Percentiles rank a stretch among this genome's conserved stretches.
These are phyloP conservation scores for Symbiotaphrina buchneri DNA, from an alignment of 495 filamentous ascomycete species.

Conservation along the genomic window DNA sequence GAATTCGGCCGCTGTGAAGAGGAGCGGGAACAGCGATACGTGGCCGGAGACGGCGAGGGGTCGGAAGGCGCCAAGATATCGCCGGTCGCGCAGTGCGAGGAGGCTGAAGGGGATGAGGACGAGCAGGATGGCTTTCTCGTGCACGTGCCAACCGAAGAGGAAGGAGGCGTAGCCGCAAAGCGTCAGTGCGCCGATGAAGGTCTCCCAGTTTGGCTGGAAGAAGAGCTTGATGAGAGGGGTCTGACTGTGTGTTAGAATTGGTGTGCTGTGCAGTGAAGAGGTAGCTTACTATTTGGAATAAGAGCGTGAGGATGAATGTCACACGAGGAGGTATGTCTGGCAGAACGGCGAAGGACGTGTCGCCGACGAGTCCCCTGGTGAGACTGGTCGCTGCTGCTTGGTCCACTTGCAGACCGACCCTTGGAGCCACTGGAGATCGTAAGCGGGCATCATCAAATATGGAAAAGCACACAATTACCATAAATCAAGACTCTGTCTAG, in stretches of 20 bases:
- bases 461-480: conserved; percentile 21
- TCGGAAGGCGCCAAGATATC: conserved; percentile 78
- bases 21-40: conserved; percentile 81
- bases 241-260: conserved; percentile 12
- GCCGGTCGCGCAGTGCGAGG: conserved; percentile 76
- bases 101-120: conserved; percentile 87
- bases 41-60: conserved; percentile 85
- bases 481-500: conserved; percentile 60
- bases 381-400: conserved; percentile 60
- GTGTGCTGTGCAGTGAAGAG: neutral
- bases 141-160: conserved; percentile 96
- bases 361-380: conserved; percentile 82
- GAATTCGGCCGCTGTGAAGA: conserved; percentile 82
- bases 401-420: conserved; percentile 49
- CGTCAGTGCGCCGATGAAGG: conserved; percentile 71
- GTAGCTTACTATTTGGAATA: conserved; percentile 48
- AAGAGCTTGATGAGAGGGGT: conserved; percentile 67
- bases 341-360: conserved; percentile 83
- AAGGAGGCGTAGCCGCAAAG: conserved; percentile 96
- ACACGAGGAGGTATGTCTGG: conserved; percentile 60
- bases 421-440: conserved; percentile 44
- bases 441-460: neutral
- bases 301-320: conserved; percentile 63
- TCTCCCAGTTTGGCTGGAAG: conserved; percentile 57
- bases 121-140: conserved; percentile 89